A percentile compares a stretch with the other conserved stretches of the same genome.
phyloP scores from a whole-genome alignment of 495 filamentous ascomycete species.

The Bombardia bombarda region DNA sequence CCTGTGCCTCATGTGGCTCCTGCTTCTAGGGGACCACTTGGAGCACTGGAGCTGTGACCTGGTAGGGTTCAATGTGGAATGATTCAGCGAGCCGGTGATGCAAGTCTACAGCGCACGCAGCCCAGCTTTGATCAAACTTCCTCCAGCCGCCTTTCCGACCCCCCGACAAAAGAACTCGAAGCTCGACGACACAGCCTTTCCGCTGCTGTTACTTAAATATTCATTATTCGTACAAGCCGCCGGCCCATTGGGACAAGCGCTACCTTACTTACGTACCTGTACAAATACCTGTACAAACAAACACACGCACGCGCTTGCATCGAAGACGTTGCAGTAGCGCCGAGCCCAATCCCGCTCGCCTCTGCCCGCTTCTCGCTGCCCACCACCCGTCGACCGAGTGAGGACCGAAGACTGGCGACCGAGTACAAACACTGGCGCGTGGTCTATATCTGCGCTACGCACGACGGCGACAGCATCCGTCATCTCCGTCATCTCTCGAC shows the following conservation, averaged over 20 bases:
- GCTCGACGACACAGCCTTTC: constrained; percentile 1
- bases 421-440: too few species aligned
- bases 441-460: too few species aligned
- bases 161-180: neutral
- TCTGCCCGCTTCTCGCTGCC: too few species aligned
- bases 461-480: too few species aligned
- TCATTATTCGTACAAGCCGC: neutral
- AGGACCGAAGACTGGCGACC: too few species aligned
- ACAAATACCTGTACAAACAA: too few species aligned
- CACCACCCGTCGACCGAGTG: too few species aligned
- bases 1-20: neutral
- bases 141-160: neutral
- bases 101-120: neutral
- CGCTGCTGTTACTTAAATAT: neutral
- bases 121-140: neutral
- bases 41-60: neutral
- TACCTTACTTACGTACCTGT: too few species aligned
- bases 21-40: neutral
- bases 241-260: too few species aligned
- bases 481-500: neutral
- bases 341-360: too few species aligned
- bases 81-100: neutral
- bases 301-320: too few species aligned
- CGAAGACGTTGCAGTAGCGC: too few species aligned
- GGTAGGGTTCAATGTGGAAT: neutral